Evolutionary conservation across 192 early-diverging fungal genomes (phyloP).

Genomic region (Mortierella claussenii): DNA sequence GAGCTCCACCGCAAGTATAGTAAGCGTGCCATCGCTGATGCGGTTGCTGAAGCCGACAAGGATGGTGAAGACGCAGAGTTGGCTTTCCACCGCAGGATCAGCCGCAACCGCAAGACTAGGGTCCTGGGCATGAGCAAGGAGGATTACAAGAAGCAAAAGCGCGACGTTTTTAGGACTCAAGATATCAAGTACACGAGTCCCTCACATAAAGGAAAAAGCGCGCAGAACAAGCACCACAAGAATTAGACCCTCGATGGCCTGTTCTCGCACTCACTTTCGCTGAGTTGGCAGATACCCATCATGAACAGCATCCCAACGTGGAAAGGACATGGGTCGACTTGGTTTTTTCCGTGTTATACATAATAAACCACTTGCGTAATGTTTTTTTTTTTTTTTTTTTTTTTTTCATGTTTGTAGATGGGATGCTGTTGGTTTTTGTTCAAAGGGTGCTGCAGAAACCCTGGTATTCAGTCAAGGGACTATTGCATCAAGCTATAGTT

Average conservation of each 20-base stretch:
- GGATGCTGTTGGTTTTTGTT: no score
- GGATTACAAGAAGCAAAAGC: slow-evolving; percentile 8
- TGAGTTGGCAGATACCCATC: no score
- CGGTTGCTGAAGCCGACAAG: background rate
- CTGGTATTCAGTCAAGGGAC: no score
- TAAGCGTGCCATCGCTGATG: background rate
- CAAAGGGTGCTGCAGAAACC: no score
- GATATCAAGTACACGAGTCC: slow-evolving; percentile 19
- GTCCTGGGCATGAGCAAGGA: slow-evolving; percentile 14
- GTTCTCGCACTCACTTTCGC: no score
- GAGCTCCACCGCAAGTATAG: slow-evolving; percentile 18
- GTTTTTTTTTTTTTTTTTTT: no score
- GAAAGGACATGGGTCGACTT: no score
- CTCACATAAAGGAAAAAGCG: background rate
- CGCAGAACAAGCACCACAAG: slow-evolving; percentile 6
- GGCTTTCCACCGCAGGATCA: slow-evolving; percentile 36
- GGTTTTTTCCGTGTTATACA: no score
- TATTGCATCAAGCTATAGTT: background rate
- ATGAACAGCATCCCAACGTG: no score
- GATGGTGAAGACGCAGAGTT: slow-evolving; percentile 15
- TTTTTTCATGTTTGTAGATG: no score
- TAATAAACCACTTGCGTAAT: no score
- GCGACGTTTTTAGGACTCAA: slow-evolving; percentile 9
- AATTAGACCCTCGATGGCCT: no score
- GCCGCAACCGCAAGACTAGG: slow-evolving; percentile 21